phyloP scores from a whole-genome alignment of 768 basidiomycete species.

The Leccinum ochraceum region DNA sequence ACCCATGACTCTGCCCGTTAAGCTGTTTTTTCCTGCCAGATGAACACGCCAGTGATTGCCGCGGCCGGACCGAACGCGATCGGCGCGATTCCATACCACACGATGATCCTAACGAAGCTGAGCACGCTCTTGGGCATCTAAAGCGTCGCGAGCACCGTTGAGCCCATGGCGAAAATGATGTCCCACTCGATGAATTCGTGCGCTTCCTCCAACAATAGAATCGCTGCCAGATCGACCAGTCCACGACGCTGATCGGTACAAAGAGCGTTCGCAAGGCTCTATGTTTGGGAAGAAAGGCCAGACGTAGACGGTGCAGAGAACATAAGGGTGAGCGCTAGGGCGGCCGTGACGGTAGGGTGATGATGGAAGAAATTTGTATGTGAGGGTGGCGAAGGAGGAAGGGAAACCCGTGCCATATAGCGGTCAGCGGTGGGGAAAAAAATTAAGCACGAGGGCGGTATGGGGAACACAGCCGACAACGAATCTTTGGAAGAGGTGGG shows the following conservation, averaged over 20 bases:
- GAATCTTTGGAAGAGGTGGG: constrained; percentile 40
- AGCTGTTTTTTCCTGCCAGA: constrained; percentile 48
- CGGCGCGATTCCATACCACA: constrained; percentile 46
- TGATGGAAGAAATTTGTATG: constrained; percentile 40
- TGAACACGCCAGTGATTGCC: constrained; percentile 44
- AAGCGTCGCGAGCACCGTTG: constrained; percentile 45
- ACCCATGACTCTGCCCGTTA: constrained; percentile 6
- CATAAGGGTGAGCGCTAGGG: constrained; percentile 20
- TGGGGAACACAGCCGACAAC: constrained; percentile 47
- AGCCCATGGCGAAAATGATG: constrained; percentile 37
- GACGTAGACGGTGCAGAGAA: constrained; percentile 26
- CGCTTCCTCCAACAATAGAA: constrained; percentile 9
- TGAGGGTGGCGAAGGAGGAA: constrained; percentile 39
- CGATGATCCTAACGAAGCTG: constrained; percentile 37
- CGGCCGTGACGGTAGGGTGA: constrained; percentile 21
- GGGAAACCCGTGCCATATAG: constrained; percentile 57
- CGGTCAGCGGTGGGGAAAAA: constrained; percentile 44
- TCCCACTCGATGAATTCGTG: constrained; percentile 56
- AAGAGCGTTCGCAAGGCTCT: constrained; percentile 14
- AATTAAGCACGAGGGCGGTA: constrained; percentile 43
- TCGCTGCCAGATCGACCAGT: background rate
- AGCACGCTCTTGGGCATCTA: constrained; percentile 45
- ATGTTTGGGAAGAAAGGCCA: constrained; percentile 15
- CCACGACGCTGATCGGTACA: constrained; percentile 7
- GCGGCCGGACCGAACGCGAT: constrained; percentile 52